These are phyloP conservation scores for Nectriaceae sp. DNA, from an alignment of 2,329 filamentous ascomycete species.

Conservation along the genomic window DNA sequence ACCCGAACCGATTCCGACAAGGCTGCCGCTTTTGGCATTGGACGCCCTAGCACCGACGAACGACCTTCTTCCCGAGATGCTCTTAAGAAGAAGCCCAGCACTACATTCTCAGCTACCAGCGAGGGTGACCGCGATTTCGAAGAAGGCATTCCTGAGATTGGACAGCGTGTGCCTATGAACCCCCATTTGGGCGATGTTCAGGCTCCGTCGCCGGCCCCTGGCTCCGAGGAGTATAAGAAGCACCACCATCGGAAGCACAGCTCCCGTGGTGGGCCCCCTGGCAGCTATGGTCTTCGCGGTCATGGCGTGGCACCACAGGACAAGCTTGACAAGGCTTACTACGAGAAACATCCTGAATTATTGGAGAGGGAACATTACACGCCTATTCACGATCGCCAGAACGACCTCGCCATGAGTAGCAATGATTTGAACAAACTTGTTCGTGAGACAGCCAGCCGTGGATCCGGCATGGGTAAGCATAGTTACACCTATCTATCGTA, in stretches of 20 bases:
- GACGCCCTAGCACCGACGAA: slow-evolving; percentile 59
- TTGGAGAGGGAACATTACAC: slow-evolving; percentile 70
- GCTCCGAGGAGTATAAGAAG: slow-evolving; percentile 44
- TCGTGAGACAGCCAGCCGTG: slow-evolving; percentile 63
- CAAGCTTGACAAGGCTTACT: slow-evolving; percentile 89
- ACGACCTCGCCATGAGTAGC: slow-evolving; percentile 83
- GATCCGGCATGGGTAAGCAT: slow-evolving; percentile 52
- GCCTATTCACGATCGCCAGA: slow-evolving; percentile 56
- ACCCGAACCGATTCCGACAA: slow-evolving; percentile 90
- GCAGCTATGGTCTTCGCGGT: slow-evolving; percentile 90
- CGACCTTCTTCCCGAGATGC: slow-evolving; percentile 48
- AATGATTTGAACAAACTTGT: slow-evolving; percentile 91
- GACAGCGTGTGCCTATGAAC: slow-evolving; percentile 91
- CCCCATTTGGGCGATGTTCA: slow-evolving; percentile 92
- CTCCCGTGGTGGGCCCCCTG: slow-evolving; percentile 71
- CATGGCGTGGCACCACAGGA: slow-evolving; percentile 77
- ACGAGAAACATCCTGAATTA: slow-evolving; percentile 86
- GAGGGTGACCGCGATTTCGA: slow-evolving; percentile 55
- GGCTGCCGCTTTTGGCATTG: slow-evolving; percentile 83
- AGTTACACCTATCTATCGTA: background rate
- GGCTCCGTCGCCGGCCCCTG: slow-evolving; percentile 79
- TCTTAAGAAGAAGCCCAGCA: slow-evolving; percentile 66
- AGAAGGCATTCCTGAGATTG: slow-evolving; percentile 89
- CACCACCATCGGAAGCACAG: slow-evolving; percentile 73
- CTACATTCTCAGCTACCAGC: slow-evolving; percentile 54